phyloP scores from a whole-genome alignment of 2,329 filamentous ascomycete species.

The Aspergillus sp. region DNA sequence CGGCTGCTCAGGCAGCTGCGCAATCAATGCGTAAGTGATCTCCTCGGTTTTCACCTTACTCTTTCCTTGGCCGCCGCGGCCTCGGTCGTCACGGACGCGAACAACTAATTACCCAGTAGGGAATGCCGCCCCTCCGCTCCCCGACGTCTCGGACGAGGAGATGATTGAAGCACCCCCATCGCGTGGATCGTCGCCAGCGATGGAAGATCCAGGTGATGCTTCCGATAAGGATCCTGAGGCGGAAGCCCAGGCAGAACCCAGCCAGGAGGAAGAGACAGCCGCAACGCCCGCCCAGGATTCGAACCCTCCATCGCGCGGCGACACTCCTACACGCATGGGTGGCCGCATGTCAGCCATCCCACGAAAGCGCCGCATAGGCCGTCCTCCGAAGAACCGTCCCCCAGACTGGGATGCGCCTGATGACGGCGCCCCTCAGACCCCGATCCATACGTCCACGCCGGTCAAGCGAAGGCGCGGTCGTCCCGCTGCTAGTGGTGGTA shows the following conservation, averaged over 20 bases:
- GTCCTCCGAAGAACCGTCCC: constrained; percentile 81
- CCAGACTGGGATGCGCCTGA: constrained; percentile 71
- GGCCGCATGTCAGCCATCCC: constrained; percentile 59
- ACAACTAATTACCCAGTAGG: constrained; percentile 35
- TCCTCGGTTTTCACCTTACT: neutral
- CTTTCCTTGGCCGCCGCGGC: neutral
- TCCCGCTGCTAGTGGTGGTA: constrained; percentile 56
- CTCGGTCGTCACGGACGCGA: constrained; percentile 12
- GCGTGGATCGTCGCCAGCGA: constrained; percentile 34
- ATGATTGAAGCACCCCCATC: constrained; percentile 43
- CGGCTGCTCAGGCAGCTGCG: constrained; percentile 51
- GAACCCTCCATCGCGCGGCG: constrained; percentile 48
- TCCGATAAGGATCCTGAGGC: constrained; percentile 29
- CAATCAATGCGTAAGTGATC: constrained; percentile 46
- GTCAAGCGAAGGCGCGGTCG: constrained; percentile 60
- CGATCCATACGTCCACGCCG: constrained; percentile 53
- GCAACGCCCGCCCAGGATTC: constrained; percentile 45
- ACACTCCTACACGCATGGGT: constrained; percentile 55
- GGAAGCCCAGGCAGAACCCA: constrained; percentile 34
- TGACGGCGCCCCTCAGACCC: constrained; percentile 49
- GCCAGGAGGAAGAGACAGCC: constrained; percentile 48
- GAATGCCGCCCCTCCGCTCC: constrained; percentile 43
- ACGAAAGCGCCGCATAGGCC: constrained; percentile 74
- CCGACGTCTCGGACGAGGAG: constrained; percentile 50
- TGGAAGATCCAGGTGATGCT: constrained; percentile 38